Base-by-base conservation (phyloP, 1,284 basidiomycete species). In the Abortiporus biennis region DNA sequence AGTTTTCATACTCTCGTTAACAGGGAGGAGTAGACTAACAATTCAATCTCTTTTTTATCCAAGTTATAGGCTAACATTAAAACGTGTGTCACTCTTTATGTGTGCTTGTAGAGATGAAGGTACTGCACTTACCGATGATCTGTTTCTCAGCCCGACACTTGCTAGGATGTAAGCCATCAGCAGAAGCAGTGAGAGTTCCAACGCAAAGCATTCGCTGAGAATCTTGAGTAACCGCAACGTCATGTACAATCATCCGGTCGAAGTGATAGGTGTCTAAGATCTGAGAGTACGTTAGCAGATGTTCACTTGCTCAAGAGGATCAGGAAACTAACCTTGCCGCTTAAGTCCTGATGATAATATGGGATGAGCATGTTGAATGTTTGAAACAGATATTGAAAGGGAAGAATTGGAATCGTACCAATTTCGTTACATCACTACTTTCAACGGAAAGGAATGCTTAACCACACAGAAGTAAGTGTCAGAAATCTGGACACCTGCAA, bases 141-240 rank as follows among this genome's bases (percentile, higher is more conserved):
- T 83, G 78, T 54, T 89, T 89, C 60, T 89, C 86, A 3, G 74
- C 78, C 45, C 79, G 67, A 19, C 80, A 84, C 59, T 78, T 84
- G 55, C 78, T 85, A 2, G 86, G 86, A 33, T 78, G 74, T 17
- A 84, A 64, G n/a, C 80, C 80, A 36, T 70, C 68, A 1, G 72
- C 68, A 6, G 81, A 80, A 45, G 71, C 65, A 21, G 81, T 66
- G 30, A 87, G 61, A 1, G 81, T 81, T 2, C 81, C 86, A 23
- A 88, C 84, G 21, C 79, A 83, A 19, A 89, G 64, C 50, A 89
- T 67, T 21, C 84, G 71, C 42, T 64, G 56, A 29, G 72, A 70
- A 54, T 88, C 84, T 3, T 80, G 76, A 1, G 82, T 85, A 2
- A 88, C 72, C 11, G 81, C 80, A 32, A 88, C 80, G 51, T 86